Evolutionary conservation across 1,284 basidiomycete species (phyloP), one percentile per base, ranked within the genome.

Genomic region (Cryptococcus amylolentus): DNA sequence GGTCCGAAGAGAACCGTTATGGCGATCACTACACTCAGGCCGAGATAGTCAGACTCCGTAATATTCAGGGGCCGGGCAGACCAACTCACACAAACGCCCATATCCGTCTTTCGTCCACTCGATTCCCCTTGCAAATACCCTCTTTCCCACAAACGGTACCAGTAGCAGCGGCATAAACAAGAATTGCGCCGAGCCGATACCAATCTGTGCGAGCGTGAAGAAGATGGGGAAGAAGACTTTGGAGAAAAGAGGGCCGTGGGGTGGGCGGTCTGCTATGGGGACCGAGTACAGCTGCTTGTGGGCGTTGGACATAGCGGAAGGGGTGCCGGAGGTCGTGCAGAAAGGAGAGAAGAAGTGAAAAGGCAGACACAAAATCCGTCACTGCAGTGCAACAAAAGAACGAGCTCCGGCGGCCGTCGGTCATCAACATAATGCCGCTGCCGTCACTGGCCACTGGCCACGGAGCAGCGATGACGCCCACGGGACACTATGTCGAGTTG

Each of bases 81-180:
- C 51, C 7, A 7, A 82, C 84, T 69, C 70, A 90, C 91, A 74
- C 27, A 92, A 79, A 61, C 81, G 80, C 9, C 85, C 88, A 75
- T 92, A 92, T 14, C 86, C 82, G 37, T 88, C 88, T 76, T 94
- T 93, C 51, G 88, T 89, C 71, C 87, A 87, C 23, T 85, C 82
- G 48, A 92, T 84, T 1, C 85, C 86, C 51, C 82, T 77, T 44
- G 86, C 81, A 69, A 89, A 91, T 44, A 84, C 69, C 26, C 59
- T 72, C 76, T 20, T 83, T 75, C 76, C 56, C 58, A 74, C 56
- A 13, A 64, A 51, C 1, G 64, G 69, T 6, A 72, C 54, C 23
- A 71, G 57, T 62, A 85, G 81, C 10, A 59, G 84, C 82, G 37
- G 80, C 46, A 91, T 76, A 2, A 87, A 75, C 39, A 91, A 73